A percentile compares a stretch with the other conserved stretches of the same genome.
Conservation (phyloP, 2,329 filamentous ascomycete genomes). For the Nothophaeocryptopus gaeumannii region DNA sequence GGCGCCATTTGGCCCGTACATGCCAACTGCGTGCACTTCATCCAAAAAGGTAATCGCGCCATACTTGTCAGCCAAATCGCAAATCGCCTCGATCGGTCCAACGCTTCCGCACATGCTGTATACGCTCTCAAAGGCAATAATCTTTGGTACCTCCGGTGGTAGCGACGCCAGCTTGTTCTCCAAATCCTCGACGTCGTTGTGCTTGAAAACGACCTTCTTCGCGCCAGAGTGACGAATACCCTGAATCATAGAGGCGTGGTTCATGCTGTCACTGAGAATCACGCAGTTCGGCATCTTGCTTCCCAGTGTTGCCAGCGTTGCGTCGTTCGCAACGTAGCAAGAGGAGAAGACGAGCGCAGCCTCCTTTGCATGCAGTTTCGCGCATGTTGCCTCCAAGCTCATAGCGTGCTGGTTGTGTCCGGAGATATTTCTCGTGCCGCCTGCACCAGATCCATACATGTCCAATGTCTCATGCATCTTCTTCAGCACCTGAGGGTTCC, state of each 20-base stretch:
- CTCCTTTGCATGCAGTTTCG: conserved; percentile 88
- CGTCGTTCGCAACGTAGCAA: conserved; percentile 97
- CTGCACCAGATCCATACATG: conserved; percentile 89
- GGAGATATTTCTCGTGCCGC: conserved; percentile 95
- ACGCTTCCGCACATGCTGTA: conserved; percentile 99
- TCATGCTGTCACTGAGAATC: conserved; percentile 94
- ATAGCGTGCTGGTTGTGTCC: conserved; percentile 96
- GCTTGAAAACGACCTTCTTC: conserved; percentile 97
- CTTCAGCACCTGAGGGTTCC: conserved; percentile 80
- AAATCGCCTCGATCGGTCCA: conserved; percentile 92
- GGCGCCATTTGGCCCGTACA: conserved; percentile 95
- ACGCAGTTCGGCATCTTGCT: conserved; percentile 96
- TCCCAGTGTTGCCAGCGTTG: conserved; percentile 91
- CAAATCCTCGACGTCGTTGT: conserved; percentile 91
- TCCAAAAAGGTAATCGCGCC: conserved; percentile 96
- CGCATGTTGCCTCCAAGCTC: conserved; percentile 74
- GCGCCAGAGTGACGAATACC: conserved; percentile 96
- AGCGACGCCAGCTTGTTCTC: conserved; percentile 89
- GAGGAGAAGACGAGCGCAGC: conserved; percentile 92
- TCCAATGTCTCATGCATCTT: conserved; percentile 94
- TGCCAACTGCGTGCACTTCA: conserved; percentile 97
- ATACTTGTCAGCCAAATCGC: conserved; percentile 94
- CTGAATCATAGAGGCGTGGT: conserved; percentile 99
- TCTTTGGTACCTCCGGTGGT: conserved; percentile 83
- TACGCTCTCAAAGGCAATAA: conserved; percentile 97